A percentile compares a stretch with the other conserved stretches of the same genome.
phyloP scores from a whole-genome alignment of 345 rosid species.

The Eucalyptus fibrosa region DNA sequence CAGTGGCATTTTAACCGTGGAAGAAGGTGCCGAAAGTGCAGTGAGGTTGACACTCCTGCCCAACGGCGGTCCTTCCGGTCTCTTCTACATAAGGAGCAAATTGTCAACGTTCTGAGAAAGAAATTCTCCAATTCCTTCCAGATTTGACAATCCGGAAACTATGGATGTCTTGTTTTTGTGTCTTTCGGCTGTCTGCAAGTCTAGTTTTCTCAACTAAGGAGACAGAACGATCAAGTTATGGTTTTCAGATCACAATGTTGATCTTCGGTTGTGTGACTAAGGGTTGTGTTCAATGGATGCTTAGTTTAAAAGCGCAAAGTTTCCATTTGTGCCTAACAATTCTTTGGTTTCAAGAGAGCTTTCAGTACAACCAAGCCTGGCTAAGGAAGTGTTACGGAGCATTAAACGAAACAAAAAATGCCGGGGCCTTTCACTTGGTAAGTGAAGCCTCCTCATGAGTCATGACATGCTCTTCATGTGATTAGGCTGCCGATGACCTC shows the following conservation, averaged over 20 bases:
- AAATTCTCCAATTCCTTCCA: background rate
- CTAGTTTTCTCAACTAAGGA: background rate
- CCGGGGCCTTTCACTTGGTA: background rate
- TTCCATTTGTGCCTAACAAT: background rate
- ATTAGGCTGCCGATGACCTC: background rate
- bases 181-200: background rate
- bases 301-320: background rate
- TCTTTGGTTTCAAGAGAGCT: background rate
- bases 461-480: background rate
- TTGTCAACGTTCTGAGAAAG: background rate
- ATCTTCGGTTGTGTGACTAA: background rate
- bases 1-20: background rate
- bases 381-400: background rate
- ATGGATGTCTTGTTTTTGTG: background rate
- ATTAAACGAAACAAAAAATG: background rate
- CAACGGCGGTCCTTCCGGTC: conserved; percentile 13
- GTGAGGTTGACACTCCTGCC: conserved; percentile 20
- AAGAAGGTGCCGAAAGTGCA: conserved; percentile 16
- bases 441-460: background rate
- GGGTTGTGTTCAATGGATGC: background rate
- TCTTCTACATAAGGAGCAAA: conserved; percentile 3
- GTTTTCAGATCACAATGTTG: background rate
- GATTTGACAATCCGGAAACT: background rate
- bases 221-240: background rate
- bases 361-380: background rate